Percentiles rank a stretch among this genome's conserved stretches.
Conservation (phyloP, 2,329 filamentous ascomycete species). For the Graphilbum sp. region DNA sequence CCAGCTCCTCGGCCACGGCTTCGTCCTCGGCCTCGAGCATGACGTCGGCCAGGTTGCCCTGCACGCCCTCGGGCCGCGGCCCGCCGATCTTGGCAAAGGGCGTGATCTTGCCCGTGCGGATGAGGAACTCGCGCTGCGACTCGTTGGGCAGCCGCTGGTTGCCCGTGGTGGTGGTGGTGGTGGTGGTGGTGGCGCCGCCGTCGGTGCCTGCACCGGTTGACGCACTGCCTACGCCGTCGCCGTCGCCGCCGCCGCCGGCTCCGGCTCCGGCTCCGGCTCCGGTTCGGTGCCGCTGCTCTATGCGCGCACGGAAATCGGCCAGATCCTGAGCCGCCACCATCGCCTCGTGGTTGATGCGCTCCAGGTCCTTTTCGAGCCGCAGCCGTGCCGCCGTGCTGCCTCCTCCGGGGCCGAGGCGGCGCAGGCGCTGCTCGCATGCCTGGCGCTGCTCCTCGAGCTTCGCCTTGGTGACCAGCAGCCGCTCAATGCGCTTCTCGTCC, state of each 20-base stretch:
- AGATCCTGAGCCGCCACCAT: slow-evolving; percentile 54
- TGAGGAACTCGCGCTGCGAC: slow-evolving; percentile 73
- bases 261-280: slow-evolving; percentile 14
- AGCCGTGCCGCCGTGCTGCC: slow-evolving; percentile 33
- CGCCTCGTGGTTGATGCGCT: slow-evolving; percentile 37
- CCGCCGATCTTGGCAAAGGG: slow-evolving; percentile 72
- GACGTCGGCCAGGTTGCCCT: slow-evolving; percentile 58
- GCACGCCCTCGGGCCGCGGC: slow-evolving; percentile 40
- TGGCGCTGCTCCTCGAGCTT: slow-evolving; percentile 51
- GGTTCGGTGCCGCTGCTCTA: slow-evolving; percentile 48
- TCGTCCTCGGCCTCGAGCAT: slow-evolving; percentile 73
- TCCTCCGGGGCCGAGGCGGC: slow-evolving; percentile 22
- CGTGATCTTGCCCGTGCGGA: slow-evolving; percentile 93
- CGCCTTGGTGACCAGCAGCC: slow-evolving; percentile 32
- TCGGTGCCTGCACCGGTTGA: too few relatives aligned
- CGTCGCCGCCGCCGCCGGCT: slow-evolving; percentile 14
- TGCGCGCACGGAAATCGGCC: slow-evolving; percentile 63
- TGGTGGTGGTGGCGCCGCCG: too few relatives aligned
- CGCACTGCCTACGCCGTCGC: slow-evolving; percentile 29
- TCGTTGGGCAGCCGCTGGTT: slow-evolving; percentile 61
- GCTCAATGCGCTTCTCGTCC: slow-evolving; percentile 46
- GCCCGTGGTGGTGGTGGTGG: too few relatives aligned
- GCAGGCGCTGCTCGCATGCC: slow-evolving; percentile 30
- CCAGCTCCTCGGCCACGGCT: slow-evolving; percentile 33
- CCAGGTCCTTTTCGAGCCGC: slow-evolving; percentile 48